phyloP scores from a whole-genome alignment of 257 asterid species.

The Jacaranda mimosifolia region DNA sequence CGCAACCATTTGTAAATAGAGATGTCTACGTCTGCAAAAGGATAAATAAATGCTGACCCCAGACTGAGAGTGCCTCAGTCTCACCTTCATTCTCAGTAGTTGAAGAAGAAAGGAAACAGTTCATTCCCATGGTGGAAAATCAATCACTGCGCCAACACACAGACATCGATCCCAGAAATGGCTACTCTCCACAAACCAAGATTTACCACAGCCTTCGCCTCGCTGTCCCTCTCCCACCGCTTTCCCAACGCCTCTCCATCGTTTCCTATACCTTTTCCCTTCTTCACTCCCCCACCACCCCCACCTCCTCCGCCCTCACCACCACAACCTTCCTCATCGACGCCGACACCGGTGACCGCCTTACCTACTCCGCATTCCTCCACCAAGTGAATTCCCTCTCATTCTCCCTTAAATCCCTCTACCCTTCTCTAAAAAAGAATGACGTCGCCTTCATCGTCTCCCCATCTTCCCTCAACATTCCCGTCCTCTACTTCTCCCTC shows the following conservation, averaged over 20 bases:
- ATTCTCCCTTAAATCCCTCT: constrained; percentile 39
- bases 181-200: constrained; percentile 46
- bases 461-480: constrained; percentile 61
- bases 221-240: constrained; percentile 50
- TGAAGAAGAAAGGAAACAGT: too few relatives aligned
- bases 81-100: neutral
- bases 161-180: constrained; percentile 40
- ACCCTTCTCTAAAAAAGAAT: constrained; percentile 52
- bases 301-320: constrained; percentile 34
- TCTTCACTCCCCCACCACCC: constrained; percentile 49
- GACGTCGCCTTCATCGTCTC: constrained; percentile 65
- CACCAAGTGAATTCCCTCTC: constrained; percentile 53
- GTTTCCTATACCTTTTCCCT: constrained; percentile 49
- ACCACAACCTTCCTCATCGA: constrained; percentile 67
- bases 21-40: too few relatives aligned
- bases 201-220: constrained; percentile 52
- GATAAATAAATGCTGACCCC: too few relatives aligned
- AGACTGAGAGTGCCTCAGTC: too few relatives aligned
- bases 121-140: neutral
- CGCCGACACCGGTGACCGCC: constrained; percentile 48
- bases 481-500: constrained; percentile 66
- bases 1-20: too few relatives aligned
- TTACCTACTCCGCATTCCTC: constrained; percentile 55
- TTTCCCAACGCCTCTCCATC: constrained; percentile 55
- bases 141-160: neutral